phyloP scores from a whole-genome alignment of 2,329 filamentous ascomycete genomes.

The Ascochyta lentis region DNA sequence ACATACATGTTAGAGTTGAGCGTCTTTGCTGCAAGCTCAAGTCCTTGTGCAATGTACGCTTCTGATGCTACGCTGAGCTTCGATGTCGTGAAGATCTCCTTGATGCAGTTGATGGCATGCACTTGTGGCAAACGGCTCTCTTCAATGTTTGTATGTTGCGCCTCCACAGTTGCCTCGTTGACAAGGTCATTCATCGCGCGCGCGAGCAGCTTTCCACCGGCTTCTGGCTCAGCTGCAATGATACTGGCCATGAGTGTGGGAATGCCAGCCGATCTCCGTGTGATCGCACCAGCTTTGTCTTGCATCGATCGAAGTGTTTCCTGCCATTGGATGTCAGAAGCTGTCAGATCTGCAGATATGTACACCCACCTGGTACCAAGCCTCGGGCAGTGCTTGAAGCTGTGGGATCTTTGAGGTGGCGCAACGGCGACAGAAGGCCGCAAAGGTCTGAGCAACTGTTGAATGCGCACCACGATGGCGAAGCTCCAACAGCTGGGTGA shows the following conservation, averaged over 20 bases:
- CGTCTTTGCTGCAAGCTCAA: conserved; percentile 80
- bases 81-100: conserved; percentile 88
- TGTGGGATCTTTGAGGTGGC: conserved; percentile 58
- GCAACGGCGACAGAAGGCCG: conserved; percentile 75
- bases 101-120: conserved; percentile 91
- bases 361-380: conserved; percentile 68
- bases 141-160: conserved; percentile 60
- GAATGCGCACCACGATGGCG: conserved; percentile 93
- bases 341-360: fast-evolving
- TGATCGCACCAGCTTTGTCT: conserved; percentile 77
- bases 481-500: conserved; percentile 80
- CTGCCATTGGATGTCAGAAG: conserved; percentile 44
- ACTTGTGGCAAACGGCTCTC: conserved; percentile 80
- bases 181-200: conserved; percentile 69
- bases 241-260: conserved; percentile 86
- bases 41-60: conserved; percentile 72
- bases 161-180: conserved; percentile 63
- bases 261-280: conserved; percentile 88
- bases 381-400: conserved; percentile 60
- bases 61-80: conserved; percentile 76
- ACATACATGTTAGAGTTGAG: conserved; percentile 78
- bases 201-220: conserved; percentile 63
- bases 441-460: conserved; percentile 88
- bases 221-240: conserved; percentile 70
- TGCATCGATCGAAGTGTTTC: conserved; percentile 73